These are phyloP conservation scores for Delonix regia DNA, from an alignment of 306 rosid genomes.

Conservation along the genomic window DNA sequence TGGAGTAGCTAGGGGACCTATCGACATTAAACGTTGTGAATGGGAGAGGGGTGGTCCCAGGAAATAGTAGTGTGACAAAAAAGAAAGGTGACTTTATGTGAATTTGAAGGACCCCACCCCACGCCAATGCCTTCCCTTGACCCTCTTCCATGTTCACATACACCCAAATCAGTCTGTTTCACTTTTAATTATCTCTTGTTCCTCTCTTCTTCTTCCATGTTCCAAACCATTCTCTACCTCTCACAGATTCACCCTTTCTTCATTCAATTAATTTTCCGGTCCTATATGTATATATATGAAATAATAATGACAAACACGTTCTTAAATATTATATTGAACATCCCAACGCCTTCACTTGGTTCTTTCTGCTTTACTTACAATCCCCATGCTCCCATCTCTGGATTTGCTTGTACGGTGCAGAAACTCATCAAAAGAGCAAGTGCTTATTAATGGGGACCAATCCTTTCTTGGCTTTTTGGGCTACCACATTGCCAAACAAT, in stretches of 20 bases:
- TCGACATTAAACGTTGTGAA: background rate
- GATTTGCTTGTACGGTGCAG: background rate
- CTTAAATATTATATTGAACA: background rate
- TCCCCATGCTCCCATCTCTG: background rate
- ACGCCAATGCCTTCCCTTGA: constrained; percentile 29
- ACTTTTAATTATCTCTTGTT: constrained; percentile 29
- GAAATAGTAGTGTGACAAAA: constrained; percentile 38
- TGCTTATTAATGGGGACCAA: background rate
- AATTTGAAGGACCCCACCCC: constrained; percentile 41
- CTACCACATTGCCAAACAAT: background rate
- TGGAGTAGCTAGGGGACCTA: constrained; percentile 33
- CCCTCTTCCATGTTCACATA: constrained; percentile 34
- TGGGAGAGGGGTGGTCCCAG: constrained; percentile 45
- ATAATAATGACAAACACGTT: background rate
- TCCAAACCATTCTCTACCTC: constrained; percentile 12
- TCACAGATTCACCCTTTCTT: background rate
- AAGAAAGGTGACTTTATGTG: constrained; percentile 48
- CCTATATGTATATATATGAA: background rate
- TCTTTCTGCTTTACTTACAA: background rate
- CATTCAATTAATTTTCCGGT: background rate
- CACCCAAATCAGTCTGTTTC: constrained; percentile 54
- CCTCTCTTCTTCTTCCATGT: background rate
- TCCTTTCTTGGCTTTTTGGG: background rate
- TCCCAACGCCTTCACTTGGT: background rate
- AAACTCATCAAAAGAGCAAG: background rate